Evolutionary conservation across 2,329 filamentous ascomycete genomes (phyloP).

Genomic region (Colletotrichum plurivorum): DNA sequence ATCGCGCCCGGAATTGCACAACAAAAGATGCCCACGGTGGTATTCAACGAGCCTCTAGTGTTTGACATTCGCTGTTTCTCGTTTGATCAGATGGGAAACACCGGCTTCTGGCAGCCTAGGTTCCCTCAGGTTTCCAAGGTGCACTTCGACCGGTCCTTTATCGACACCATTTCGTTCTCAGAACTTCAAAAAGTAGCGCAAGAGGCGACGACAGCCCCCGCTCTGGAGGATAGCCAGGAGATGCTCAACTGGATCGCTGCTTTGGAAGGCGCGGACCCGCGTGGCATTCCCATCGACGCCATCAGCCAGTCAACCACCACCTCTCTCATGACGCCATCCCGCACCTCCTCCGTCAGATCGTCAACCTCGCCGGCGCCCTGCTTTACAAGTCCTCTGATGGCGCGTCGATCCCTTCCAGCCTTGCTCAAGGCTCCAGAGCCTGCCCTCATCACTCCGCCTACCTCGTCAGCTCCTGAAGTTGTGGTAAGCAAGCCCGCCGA

Average conservation of each 20-base stretch:
- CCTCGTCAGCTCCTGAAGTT: slow-evolving; percentile 35
- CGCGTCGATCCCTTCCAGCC: slow-evolving; percentile 11
- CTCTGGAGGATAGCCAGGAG: slow-evolving; percentile 71
- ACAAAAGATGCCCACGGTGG: slow-evolving; percentile 58
- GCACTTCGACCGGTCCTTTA: slow-evolving; percentile 80
- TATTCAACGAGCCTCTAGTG: slow-evolving; percentile 80
- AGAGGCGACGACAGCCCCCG: slow-evolving; percentile 64
- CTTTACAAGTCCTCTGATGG: neutral
- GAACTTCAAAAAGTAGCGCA: slow-evolving; percentile 78
- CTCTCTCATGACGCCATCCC: slow-evolving; percentile 33
- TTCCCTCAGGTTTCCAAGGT: slow-evolving; percentile 85
- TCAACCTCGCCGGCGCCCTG: slow-evolving; percentile 27
- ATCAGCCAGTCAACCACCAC: slow-evolving; percentile 61
- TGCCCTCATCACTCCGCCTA: slow-evolving; percentile 34
- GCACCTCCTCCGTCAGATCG: slow-evolving; percentile 15
- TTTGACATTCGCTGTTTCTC: slow-evolving; percentile 86
- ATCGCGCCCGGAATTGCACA: slow-evolving; percentile 61
- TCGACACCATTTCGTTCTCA: slow-evolving; percentile 77
- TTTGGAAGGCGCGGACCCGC: slow-evolving; percentile 69
- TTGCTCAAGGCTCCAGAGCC: slow-evolving; percentile 9
- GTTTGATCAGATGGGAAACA: slow-evolving; percentile 80
- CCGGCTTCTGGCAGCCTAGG: slow-evolving; percentile 79
- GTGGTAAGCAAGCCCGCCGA: neutral
- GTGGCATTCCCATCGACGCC: slow-evolving; percentile 57
- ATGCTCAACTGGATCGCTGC: slow-evolving; percentile 72